These are phyloP conservation scores for Leishmania major DNA, from an alignment of 208 protist species.

Conservation along the genomic window DNA sequence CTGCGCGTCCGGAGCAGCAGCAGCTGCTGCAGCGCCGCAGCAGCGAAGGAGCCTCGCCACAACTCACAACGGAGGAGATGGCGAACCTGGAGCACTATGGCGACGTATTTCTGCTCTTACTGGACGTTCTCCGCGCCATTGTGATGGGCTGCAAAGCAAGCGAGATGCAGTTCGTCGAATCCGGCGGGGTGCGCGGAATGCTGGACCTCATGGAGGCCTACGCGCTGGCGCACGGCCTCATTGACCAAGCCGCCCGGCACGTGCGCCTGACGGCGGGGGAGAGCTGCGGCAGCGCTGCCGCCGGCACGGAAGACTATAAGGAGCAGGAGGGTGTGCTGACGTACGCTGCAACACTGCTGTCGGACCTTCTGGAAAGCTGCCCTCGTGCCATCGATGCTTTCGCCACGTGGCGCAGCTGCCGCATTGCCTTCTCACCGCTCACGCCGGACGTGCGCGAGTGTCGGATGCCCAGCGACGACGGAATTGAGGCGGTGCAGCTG, in stretches of 20 bases:
- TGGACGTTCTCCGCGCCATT: conserved; percentile 30
- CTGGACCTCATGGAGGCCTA: conserved; percentile 48
- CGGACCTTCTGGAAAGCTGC: conserved; percentile 63
- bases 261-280: conserved; percentile 8
- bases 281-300: not conserved
- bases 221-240: conserved; percentile 28
- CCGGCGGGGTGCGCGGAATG: conserved; percentile 41
- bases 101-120: conserved; percentile 23
- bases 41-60: not conserved
- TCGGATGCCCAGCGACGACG: conserved; percentile 1
- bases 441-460: conserved; percentile 17
- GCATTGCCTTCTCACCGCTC: conserved; percentile 39
- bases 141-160: conserved; percentile 30
- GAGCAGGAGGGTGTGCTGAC: conserved; percentile 27
- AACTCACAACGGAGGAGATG: conserved; percentile 11
- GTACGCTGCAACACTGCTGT: conserved; percentile 59
- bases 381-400: conserved; percentile 52
- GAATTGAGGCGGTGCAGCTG: conserved; percentile 36
- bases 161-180: conserved; percentile 24
- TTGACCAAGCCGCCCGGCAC: conserved; percentile 20
- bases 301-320: not conserved
- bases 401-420: conserved; percentile 53
- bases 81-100: conserved; percentile 10
- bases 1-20: not conserved
- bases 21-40: not conserved